Conservation (phyloP, 257 asterid species). For the Orobanche coerulescens region DNA sequence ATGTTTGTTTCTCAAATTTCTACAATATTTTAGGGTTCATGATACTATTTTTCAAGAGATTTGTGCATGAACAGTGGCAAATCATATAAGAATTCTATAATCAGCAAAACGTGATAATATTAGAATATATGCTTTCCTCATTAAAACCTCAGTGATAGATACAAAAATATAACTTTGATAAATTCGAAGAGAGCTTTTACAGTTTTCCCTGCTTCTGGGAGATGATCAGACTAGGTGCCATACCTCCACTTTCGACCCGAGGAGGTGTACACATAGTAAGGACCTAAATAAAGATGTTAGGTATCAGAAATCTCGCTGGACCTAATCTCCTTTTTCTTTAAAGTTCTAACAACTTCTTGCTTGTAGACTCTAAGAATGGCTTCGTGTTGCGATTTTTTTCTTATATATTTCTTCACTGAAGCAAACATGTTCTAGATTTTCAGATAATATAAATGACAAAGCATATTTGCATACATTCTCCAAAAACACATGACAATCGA, state of each 20-base stretch:
- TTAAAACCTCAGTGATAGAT: not conserved
- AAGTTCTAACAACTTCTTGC: not conserved
- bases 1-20: not conserved
- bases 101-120: not conserved
- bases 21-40: not conserved
- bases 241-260: no score
- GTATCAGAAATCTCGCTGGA: slow-evolving; percentile 1
- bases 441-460: not conserved
- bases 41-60: not conserved
- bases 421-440: not conserved
- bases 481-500: not conserved
- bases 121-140: not conserved
- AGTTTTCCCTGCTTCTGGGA: not conserved
- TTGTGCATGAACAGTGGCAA: slow-evolving; percentile 3
- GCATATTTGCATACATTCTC: slow-evolving; percentile 9
- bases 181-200: not conserved
- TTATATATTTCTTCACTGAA: not conserved
- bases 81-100: not conserved
- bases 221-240: not conserved
- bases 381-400: not conserved
- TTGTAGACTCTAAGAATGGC: not conserved
- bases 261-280: no score
- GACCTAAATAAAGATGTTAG: not conserved
- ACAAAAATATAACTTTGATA: not conserved
- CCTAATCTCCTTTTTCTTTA: not conserved